These are phyloP conservation scores for Fusarium oligoseptatum DNA, from an alignment of 2,329 filamentous ascomycete genomes.

Conservation along the genomic window DNA sequence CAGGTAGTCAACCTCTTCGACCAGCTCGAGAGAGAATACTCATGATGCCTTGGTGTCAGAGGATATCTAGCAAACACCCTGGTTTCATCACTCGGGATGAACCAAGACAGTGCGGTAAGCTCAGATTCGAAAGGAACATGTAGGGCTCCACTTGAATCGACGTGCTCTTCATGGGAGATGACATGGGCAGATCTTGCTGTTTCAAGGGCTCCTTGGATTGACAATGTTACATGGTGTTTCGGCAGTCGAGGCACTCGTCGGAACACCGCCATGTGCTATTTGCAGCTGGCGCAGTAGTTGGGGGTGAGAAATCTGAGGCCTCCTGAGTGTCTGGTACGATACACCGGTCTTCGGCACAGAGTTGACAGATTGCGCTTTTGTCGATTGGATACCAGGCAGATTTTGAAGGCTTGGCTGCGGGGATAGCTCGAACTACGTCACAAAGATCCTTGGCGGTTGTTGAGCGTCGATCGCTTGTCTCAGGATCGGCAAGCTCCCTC, in stretches of 20 bases:
- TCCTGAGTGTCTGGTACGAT: constrained; percentile 5
- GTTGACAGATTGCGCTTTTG: constrained; percentile 12
- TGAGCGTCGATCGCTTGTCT: constrained; percentile 28
- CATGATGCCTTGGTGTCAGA: background rate
- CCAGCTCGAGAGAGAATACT: background rate
- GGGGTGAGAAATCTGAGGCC: constrained; percentile 6
- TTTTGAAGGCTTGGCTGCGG: constrained; percentile 9
- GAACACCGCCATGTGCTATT: constrained; percentile 10
- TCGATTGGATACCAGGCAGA: constrained; percentile 5
- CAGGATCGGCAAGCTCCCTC: constrained; percentile 25
- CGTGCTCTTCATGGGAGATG: constrained; percentile 1
- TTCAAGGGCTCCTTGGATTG: constrained; percentile 3
- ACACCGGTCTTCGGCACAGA: constrained; percentile 3
- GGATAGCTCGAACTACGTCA: constrained; percentile 27
- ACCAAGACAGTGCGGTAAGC: background rate
- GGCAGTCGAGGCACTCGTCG: background rate
- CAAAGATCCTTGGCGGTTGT: constrained; percentile 7
- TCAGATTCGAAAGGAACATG: background rate
- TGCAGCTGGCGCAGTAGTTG: background rate
- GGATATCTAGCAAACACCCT: background rate
- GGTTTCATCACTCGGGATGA: background rate
- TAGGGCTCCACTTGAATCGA: background rate
- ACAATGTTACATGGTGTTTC: background rate
- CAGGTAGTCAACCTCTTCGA: background rate
- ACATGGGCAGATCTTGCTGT: constrained; percentile 9